Conservation (phyloP, 192 early-diverging fungal species). For the Coemansia nantahalensis region DNA sequence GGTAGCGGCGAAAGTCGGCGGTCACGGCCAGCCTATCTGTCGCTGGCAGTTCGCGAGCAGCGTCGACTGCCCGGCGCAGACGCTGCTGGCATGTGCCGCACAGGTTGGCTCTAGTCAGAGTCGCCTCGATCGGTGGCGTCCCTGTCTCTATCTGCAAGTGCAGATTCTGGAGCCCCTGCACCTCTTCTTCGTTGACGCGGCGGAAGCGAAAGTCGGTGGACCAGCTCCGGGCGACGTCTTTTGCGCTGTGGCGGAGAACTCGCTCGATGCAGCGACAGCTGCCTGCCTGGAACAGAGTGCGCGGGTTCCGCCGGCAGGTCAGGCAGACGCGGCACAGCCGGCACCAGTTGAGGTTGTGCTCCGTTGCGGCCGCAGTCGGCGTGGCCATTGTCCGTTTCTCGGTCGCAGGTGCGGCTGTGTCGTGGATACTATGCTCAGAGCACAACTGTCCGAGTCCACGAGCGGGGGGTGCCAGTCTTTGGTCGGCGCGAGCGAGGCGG, state of each 20-base stretch:
- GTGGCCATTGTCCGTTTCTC: background rate
- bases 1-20: slow-evolving; percentile 41
- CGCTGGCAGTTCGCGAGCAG: slow-evolving; percentile 6
- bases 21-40: background rate
- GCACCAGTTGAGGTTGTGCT: slow-evolving; percentile 47
- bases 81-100: slow-evolving; percentile 52
- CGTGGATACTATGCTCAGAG: too few relatives aligned
- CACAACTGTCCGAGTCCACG: too few relatives aligned
- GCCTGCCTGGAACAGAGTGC: slow-evolving; percentile 8
- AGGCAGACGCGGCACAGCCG: slow-evolving; percentile 40
- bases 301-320: slow-evolving; percentile 26
- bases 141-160: slow-evolving; percentile 9
- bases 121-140: slow-evolving; percentile 21
- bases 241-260: slow-evolving; percentile 18
- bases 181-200: slow-evolving; percentile 15
- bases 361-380: background rate
- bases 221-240: slow-evolving; percentile 17
- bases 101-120: slow-evolving; percentile 34
- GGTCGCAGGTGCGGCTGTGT: background rate
- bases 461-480: too few relatives aligned
- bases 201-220: slow-evolving; percentile 48
- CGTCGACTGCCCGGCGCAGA: slow-evolving; percentile 32
- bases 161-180: slow-evolving; percentile 7
- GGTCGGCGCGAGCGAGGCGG: too few relatives aligned
- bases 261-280: slow-evolving; percentile 22